A percentile compares a stretch with the other conserved stretches of the same genome.
phyloP scores from a whole-genome alignment of 768 basidiomycete genomes.

The Lactifluus hygrophoroides region DNA sequence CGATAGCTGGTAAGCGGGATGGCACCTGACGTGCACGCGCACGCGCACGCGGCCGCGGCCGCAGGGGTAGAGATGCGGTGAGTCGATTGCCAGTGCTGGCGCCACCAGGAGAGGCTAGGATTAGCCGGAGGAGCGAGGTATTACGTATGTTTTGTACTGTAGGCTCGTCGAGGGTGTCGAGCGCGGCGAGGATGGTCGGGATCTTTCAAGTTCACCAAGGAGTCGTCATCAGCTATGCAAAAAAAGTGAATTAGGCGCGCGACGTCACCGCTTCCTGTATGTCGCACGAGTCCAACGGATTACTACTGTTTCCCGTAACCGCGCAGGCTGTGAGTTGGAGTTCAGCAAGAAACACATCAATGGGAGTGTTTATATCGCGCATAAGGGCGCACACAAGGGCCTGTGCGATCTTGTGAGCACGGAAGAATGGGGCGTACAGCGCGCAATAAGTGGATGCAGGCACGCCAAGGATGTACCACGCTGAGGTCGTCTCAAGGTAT shows the following conservation, averaged over 20 bases:
- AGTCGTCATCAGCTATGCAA: neutral
- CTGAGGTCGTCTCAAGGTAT: slow-evolving; percentile 38
- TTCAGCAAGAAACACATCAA: neutral
- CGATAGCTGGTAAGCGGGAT: slow-evolving; percentile 8
- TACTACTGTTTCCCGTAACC: neutral
- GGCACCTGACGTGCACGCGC: neutral
- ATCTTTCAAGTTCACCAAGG: neutral
- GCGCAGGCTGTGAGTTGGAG: neutral
- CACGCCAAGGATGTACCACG: slow-evolving; percentile 1
- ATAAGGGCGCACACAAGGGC: slow-evolving; percentile 8
- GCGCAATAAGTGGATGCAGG: slow-evolving; percentile 1
- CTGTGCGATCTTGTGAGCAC: slow-evolving; percentile 10
- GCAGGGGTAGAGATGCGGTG: neutral
- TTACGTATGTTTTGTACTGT: neutral
- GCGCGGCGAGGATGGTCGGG: slow-evolving; percentile 4
- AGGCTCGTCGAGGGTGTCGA: slow-evolving; percentile 6
- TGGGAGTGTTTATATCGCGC: neutral
- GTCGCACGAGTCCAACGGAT: neutral
- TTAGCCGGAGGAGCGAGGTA: slow-evolving; percentile 2
- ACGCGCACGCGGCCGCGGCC: neutral
- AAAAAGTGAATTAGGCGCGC: neutral
- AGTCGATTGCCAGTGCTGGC: neutral
- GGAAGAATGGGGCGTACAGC: slow-evolving; percentile 6
- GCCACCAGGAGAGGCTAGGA: neutral
- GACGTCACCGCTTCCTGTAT: slow-evolving; percentile 11